Percentiles rank a stretch among this genome's conserved stretches.
These are phyloP conservation scores for Erigeron philadelphicus DNA, from an alignment of 140 eudicot genomes.

Conservation along the genomic window DNA sequence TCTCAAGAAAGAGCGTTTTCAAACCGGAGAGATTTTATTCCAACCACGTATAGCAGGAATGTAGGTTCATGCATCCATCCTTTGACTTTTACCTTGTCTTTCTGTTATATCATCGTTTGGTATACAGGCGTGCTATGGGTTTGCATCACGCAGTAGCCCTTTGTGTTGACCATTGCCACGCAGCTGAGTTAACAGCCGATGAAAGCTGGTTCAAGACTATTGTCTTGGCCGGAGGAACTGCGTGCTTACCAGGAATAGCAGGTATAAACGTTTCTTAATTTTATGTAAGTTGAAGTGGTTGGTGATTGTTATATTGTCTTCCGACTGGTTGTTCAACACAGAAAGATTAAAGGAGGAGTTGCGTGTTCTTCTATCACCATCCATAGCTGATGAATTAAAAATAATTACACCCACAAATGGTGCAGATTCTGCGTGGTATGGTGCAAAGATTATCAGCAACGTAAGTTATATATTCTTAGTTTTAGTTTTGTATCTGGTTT, in stretches of 20 bases:
- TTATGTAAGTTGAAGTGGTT: conserved; percentile 9
- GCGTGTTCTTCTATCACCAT: conserved; percentile 37
- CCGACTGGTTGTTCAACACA: conserved; percentile 24
- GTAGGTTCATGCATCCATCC: conserved; percentile 43
- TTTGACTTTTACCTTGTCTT: conserved; percentile 15
- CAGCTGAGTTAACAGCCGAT: conserved; percentile 64
- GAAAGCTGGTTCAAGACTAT: conserved; percentile 80
- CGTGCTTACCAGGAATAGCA: conserved; percentile 92
- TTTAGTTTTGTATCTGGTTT: not conserved
- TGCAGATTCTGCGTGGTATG: conserved; percentile 84
- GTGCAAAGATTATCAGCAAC: conserved; percentile 86
- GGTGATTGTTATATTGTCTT: conserved; percentile 4
- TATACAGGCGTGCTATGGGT: conserved; percentile 82
- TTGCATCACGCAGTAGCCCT: conserved; percentile 89
- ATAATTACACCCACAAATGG: conserved; percentile 88
- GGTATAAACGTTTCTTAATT: conserved; percentile 29
- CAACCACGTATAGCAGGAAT: conserved; percentile 97
- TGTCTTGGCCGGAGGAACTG: conserved; percentile 84
- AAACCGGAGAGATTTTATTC: conserved; percentile 89
- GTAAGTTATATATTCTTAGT: conserved; percentile 42
- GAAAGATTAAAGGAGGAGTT: conserved; percentile 91
- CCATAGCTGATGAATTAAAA: conserved; percentile 54
- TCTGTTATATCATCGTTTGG: not conserved
- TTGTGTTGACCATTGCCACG: conserved; percentile 87
- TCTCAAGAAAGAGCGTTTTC: conserved; percentile 81